These are phyloP conservation scores for Allium fistulosum DNA, from an alignment of 106 monocot species.

Conservation along the genomic window DNA sequence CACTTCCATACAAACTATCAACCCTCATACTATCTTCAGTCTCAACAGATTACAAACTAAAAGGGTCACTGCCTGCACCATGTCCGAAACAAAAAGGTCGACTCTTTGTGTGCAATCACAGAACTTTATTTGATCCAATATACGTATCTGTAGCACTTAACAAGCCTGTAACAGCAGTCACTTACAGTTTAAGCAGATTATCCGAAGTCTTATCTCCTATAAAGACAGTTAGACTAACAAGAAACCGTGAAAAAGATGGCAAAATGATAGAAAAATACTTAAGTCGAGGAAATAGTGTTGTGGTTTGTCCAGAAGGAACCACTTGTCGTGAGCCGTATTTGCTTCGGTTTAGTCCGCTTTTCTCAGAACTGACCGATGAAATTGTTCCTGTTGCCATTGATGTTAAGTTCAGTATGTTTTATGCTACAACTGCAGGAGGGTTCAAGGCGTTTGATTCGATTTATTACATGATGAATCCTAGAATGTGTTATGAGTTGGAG, in stretches of 20 bases:
- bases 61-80: neutral
- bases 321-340: conserved; percentile 82
- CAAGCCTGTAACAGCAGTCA: conserved; percentile 24
- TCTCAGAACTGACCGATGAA: conserved; percentile 48
- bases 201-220: conserved; percentile 50
- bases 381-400: conserved; percentile 53
- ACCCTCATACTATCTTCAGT: conserved; percentile 10
- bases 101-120: conserved; percentile 73
- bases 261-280: conserved; percentile 29
- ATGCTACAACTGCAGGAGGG: conserved; percentile 68
- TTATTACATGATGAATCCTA: conserved; percentile 56
- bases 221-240: conserved; percentile 28
- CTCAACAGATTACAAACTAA: neutral
- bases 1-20: conserved; percentile 20
- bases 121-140: conserved; percentile 61
- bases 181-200: conserved; percentile 51
- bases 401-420: conserved; percentile 37
- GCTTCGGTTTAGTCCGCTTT: conserved; percentile 76
- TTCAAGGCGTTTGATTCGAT: conserved; percentile 57
- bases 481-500: conserved; percentile 30
- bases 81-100: neutral
- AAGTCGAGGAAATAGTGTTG: conserved; percentile 36
- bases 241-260: conserved; percentile 30
- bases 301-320: conserved; percentile 82
- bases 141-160: conserved; percentile 41